A percentile compares a stretch with the other conserved stretches of the same genome.
These are phyloP conservation scores for Sonneratia alba DNA, from an alignment of 345 rosid species.

Conservation along the genomic window DNA sequence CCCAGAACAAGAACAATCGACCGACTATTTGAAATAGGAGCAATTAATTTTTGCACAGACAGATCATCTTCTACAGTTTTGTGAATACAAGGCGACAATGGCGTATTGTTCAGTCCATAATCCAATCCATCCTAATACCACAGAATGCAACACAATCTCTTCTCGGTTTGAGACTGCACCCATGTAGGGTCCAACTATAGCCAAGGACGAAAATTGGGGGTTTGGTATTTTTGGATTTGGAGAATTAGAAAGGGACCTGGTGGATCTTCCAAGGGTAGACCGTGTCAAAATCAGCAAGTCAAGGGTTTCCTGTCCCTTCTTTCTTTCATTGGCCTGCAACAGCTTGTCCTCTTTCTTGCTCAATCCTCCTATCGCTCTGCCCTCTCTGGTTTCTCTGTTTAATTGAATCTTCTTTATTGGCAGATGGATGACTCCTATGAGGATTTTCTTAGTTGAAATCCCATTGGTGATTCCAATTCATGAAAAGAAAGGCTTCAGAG, in stretches of 20 bases:
- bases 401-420: background rate
- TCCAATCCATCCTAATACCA: too few relatives aligned
- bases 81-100: too few relatives aligned
- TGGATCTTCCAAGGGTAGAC: constrained; percentile 32
- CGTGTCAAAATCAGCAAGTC: constrained; percentile 19
- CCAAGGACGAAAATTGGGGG: background rate
- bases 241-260: constrained; percentile 3
- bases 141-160: too few relatives aligned
- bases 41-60: too few relatives aligned
- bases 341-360: background rate
- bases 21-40: too few relatives aligned
- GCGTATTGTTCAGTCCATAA: too few relatives aligned
- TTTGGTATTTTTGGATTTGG: constrained; percentile 15
- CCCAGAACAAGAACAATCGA: too few relatives aligned
- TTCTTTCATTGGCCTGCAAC: background rate
- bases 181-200: background rate
- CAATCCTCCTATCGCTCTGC: background rate
- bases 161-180: too few relatives aligned
- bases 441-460: background rate
- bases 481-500: background rate
- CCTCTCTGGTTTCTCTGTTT: background rate
- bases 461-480: constrained; percentile 3
- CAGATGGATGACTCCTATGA: constrained; percentile 12
- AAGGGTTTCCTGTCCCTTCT: background rate
- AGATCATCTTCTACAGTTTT: too few relatives aligned